A percentile compares a stretch with the other conserved stretches of the same genome.
Evolutionary conservation across 441 rosid species (phyloP).

Genomic region (Euphorbia celastroides): DNA sequence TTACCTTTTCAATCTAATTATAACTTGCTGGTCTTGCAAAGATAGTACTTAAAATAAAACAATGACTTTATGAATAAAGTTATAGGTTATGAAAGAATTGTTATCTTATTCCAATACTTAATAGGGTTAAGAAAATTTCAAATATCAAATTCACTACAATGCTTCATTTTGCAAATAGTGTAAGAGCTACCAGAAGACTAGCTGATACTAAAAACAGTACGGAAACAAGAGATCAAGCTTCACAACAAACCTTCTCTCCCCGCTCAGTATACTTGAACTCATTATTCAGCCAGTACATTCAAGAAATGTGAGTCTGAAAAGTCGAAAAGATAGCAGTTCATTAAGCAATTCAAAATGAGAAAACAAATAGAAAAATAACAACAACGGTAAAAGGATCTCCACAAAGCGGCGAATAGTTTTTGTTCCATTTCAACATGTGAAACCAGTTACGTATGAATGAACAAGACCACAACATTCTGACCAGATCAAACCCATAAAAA

Average conservation of each 20-base stretch:
- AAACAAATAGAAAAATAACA: too few species aligned
- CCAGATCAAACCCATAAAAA: neutral
- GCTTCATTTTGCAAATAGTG: neutral
- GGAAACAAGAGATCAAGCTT: neutral
- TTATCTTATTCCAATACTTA: too few species aligned
- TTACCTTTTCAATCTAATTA: neutral
- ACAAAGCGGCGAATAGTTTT: neutral
- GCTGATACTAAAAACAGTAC: neutral
- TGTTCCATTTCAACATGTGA: neutral
- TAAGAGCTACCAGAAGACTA: neutral
- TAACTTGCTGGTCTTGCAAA: neutral
- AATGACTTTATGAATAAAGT: too few species aligned
- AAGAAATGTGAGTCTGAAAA: conserved; percentile 34
- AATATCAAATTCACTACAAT: neutral
- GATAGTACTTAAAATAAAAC: too few species aligned
- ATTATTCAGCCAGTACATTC: conserved; percentile 50
- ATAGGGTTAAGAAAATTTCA: neutral
- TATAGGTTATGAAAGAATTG: too few species aligned
- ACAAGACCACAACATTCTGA: neutral
- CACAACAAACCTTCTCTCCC: conserved; percentile 54
- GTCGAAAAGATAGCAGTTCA: conserved; percentile 12
- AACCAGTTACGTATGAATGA: neutral
- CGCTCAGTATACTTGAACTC: conserved; percentile 51
- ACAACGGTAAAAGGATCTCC: neutral
- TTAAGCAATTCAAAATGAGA: conserved; percentile 4